Evolutionary conservation across 805 yeast genomes (phyloP).

Genomic region (Monosporozyma unispora): DNA sequence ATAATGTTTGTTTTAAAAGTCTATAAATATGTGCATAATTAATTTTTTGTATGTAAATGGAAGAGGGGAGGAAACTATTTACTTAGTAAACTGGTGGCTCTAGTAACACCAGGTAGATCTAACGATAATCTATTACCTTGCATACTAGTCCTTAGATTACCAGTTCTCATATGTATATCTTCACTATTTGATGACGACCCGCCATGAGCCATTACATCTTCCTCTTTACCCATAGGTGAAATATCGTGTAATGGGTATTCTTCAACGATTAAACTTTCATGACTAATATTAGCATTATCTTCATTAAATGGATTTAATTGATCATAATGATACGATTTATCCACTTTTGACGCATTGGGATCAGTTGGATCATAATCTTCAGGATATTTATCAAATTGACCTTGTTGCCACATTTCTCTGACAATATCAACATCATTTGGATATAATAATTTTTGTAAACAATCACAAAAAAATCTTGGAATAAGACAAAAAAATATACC

Average conservation of each 20-base stretch:
- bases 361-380: slow-evolving; percentile 71
- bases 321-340: background rate
- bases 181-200: background rate
- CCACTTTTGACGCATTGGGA: slow-evolving; percentile 39
- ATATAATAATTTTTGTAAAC: slow-evolving; percentile 38
- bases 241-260: background rate
- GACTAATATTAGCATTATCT: background rate
- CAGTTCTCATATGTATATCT: background rate
- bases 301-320: background rate
- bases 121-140: background rate
- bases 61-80: background rate
- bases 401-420: slow-evolving; percentile 58
- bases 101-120: background rate
- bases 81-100: background rate
- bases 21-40: background rate
- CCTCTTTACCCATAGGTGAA: background rate
- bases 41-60: background rate
- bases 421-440: slow-evolving; percentile 73
- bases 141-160: background rate
- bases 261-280: background rate
- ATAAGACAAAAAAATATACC: slow-evolving; percentile 56
- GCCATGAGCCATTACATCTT: background rate
- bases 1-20: background rate
- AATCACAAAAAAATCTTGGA: slow-evolving; percentile 60
- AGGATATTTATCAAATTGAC: slow-evolving; percentile 61